Percentiles rank a stretch among this genome's conserved stretches.
Conservation (phyloP, 352 stramenopile species). For the Globisporangium radiosum region DNA sequence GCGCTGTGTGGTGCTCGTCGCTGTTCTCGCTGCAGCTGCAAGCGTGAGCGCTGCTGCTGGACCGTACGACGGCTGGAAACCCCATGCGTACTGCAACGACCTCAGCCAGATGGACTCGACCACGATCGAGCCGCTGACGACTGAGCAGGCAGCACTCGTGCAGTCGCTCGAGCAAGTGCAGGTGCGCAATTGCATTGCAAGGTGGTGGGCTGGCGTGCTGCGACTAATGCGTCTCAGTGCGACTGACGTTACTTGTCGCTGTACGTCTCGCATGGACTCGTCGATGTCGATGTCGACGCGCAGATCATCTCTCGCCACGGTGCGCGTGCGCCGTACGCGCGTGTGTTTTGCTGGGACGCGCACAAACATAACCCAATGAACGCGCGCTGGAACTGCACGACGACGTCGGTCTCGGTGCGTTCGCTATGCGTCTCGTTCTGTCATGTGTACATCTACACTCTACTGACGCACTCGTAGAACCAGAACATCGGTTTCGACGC, state of each 20-base stretch:
- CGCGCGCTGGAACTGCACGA: slow-evolving; percentile 65
- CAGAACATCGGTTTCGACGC: slow-evolving; percentile 57
- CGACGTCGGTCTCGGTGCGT: slow-evolving; percentile 67
- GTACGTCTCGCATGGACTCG: background rate
- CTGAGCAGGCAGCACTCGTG: slow-evolving; percentile 46
- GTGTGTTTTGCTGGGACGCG: slow-evolving; percentile 75
- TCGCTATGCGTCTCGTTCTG: no score
- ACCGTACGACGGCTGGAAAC: slow-evolving; percentile 69
- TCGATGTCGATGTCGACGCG: background rate
- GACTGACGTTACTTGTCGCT: background rate
- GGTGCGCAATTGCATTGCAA: slow-evolving; percentile 13
- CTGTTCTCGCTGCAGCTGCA: slow-evolving; percentile 5
- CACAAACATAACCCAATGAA: slow-evolving; percentile 65
- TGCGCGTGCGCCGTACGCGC: slow-evolving; percentile 61
- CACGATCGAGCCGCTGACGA: slow-evolving; percentile 51
- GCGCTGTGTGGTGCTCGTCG: slow-evolving; percentile 21
- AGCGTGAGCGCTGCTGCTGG: slow-evolving; percentile 16
- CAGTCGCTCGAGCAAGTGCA: slow-evolving; percentile 79
- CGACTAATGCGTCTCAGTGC: background rate
- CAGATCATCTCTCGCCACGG: slow-evolving; percentile 74
- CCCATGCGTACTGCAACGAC: slow-evolving; percentile 78
- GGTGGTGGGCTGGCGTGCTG: background rate
- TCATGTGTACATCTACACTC: background rate
- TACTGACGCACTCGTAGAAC: slow-evolving; percentile 27
- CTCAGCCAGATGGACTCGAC: slow-evolving; percentile 50